A percentile compares a stretch with the other conserved stretches of the same genome.
phyloP scores from a whole-genome alignment of 2,329 filamentous ascomycete genomes.

The Hirsutella minnesotensis region DNA sequence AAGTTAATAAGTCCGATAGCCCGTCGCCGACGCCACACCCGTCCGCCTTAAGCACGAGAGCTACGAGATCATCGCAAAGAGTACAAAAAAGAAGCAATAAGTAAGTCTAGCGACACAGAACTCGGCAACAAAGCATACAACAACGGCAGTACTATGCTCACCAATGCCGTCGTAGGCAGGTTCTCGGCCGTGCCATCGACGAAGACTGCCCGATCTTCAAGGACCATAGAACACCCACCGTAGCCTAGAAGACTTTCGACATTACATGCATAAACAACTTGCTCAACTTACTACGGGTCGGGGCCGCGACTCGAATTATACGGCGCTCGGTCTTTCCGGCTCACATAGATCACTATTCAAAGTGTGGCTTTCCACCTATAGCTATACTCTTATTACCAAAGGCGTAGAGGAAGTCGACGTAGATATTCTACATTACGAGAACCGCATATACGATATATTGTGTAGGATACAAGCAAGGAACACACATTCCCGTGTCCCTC shows the following conservation, averaged over 20 bases:
- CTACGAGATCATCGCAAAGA: background rate
- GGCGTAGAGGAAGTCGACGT: no score
- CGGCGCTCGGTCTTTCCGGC: constrained; percentile 17
- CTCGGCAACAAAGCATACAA: background rate
- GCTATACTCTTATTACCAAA: no score
- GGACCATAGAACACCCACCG: constrained; percentile 11
- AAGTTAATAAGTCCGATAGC: background rate
- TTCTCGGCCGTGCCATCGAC: background rate
- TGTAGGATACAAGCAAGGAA: no score
- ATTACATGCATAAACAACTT: constrained; percentile 12
- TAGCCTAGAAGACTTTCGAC: constrained; percentile 12
- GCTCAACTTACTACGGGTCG: constrained; percentile 18
- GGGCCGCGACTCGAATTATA: constrained; percentile 15
- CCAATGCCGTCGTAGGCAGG: constrained; percentile 2
- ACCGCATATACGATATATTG: no score
- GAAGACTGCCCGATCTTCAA: constrained; percentile 2
- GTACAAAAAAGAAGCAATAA: background rate
- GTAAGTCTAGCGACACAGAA: background rate
- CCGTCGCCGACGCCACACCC: constrained; percentile 1
- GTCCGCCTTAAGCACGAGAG: background rate
- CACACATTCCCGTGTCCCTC: no score
- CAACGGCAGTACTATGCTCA: constrained; percentile 3
- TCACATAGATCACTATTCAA: constrained; percentile 21
- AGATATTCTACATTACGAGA: no score
- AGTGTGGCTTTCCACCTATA: no score